A percentile compares a stretch with the other conserved stretches of the same genome.
phyloP scores from a whole-genome alignment of 257 asterid genomes.

The Hygrophila difformis region DNA sequence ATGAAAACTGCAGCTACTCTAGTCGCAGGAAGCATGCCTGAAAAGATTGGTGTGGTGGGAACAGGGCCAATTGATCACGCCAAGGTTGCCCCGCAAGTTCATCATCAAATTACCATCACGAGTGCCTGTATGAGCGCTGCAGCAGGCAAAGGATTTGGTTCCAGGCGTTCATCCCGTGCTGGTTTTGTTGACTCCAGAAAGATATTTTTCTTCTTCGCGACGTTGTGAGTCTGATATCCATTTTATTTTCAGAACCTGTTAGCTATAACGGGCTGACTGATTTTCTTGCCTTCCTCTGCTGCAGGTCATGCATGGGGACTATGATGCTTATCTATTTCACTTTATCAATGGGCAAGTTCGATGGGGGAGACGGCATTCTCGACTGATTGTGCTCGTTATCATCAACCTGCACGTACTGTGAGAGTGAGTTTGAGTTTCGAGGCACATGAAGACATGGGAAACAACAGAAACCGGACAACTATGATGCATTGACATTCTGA shows the following conservation, averaged over 20 bases:
- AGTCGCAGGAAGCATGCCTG: slow-evolving; percentile 55
- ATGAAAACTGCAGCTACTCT: slow-evolving; percentile 41
- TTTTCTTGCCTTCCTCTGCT: too few species aligned
- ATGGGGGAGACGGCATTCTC: slow-evolving; percentile 20
- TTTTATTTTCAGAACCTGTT: neutral
- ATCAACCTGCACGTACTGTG: slow-evolving; percentile 5
- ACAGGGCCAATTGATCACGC: slow-evolving; percentile 45
- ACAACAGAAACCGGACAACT: slow-evolving; percentile 22
- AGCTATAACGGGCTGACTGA: neutral
- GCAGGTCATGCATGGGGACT: slow-evolving; percentile 65
- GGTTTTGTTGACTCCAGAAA: slow-evolving; percentile 53
- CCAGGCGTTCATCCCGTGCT: slow-evolving; percentile 40
- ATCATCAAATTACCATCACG: slow-evolving; percentile 69
- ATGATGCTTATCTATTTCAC: slow-evolving; percentile 55
- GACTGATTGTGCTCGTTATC: slow-evolving; percentile 6
- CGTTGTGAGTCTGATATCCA: slow-evolving; percentile 36
- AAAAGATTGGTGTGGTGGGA: slow-evolving; percentile 39
- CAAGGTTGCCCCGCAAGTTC: slow-evolving; percentile 31
- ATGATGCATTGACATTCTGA: slow-evolving; percentile 11
- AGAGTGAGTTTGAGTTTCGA: neutral
- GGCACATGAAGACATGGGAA: slow-evolving; percentile 19
- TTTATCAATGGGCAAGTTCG: slow-evolving; percentile 30
- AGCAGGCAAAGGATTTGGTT: slow-evolving; percentile 31
- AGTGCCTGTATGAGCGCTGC: slow-evolving; percentile 22
- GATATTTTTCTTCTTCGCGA: slow-evolving; percentile 72